A percentile compares a stretch with the other conserved stretches of the same genome.
Conservation (phyloP, 371 early-diverging fungal species). For the Parasitella parasitica region DNA sequence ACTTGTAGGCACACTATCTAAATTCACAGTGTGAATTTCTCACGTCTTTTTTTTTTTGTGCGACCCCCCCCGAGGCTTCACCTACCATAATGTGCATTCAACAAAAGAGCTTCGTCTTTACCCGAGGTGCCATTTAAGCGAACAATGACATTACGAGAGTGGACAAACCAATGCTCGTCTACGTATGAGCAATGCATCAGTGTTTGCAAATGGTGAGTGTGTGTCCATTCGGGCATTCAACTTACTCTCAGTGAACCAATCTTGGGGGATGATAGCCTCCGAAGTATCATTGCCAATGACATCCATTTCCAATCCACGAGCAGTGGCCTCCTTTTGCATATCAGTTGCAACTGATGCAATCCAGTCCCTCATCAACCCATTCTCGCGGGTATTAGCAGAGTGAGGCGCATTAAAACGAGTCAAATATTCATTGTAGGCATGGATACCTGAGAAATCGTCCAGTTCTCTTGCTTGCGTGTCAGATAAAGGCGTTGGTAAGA, state of each 20-base stretch:
- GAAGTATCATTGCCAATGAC: constrained; percentile 41
- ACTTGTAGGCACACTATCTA: constrained; percentile 76
- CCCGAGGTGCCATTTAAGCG: constrained; percentile 46
- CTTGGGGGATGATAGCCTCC: constrained; percentile 5
- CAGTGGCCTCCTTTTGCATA: constrained; percentile 41
- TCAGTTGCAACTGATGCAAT: constrained; percentile 29
- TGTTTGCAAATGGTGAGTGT: no score
- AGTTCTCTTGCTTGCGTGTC: constrained; percentile 26
- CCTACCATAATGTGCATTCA: constrained; percentile 62
- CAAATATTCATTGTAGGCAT: constrained; percentile 55
- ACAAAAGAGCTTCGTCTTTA: constrained; percentile 46
- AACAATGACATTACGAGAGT: constrained; percentile 52
- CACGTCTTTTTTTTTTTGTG: background rate
- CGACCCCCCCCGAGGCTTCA: no score
- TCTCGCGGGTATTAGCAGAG: constrained; percentile 54
- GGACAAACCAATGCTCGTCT: constrained; percentile 41
- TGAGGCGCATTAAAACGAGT: constrained; percentile 54
- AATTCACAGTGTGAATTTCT: background rate
- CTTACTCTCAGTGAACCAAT: constrained; percentile 36
- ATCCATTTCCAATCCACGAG: constrained; percentile 39
- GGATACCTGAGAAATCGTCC: constrained; percentile 48
- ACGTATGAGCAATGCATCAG: background rate
- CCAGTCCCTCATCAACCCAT: constrained; percentile 33
- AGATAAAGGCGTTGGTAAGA: constrained; percentile 42
- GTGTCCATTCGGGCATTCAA: no score